phyloP scores from a whole-genome alignment of 306 rosid genomes.

The Clitoria ternatea region DNA sequence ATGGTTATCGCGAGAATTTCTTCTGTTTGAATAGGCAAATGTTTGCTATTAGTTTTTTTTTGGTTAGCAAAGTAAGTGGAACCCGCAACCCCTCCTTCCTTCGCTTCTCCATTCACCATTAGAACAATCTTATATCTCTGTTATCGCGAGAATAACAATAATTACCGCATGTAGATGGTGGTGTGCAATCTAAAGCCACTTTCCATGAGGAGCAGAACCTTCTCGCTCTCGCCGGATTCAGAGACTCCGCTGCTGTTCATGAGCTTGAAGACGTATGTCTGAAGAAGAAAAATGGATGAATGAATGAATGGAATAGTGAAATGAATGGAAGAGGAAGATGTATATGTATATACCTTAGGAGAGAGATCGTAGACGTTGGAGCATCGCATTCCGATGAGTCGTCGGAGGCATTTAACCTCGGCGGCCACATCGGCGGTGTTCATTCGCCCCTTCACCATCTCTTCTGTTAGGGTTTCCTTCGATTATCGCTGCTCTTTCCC shows the following conservation, averaged over 20 bases:
- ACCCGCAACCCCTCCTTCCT: too few relatives aligned
- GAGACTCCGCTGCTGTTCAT: slow-evolving; percentile 92
- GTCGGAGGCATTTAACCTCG: slow-evolving; percentile 83
- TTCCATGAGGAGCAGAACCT: slow-evolving; percentile 81
- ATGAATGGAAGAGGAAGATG: not conserved
- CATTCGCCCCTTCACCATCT: slow-evolving; percentile 99
- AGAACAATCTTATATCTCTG: too few relatives aligned
- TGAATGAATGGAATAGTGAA: not conserved
- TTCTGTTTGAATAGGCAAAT: too few relatives aligned
- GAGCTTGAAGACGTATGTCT: slow-evolving; percentile 93
- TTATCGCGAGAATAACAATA: not conserved
- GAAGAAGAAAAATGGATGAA: slow-evolving; percentile 24
- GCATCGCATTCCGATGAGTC: slow-evolving; percentile 95
- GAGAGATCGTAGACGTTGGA: slow-evolving; percentile 93
- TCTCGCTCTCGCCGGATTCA: slow-evolving; percentile 97
- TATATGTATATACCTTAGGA: slow-evolving; percentile 52
- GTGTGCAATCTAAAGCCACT: slow-evolving; percentile 94
- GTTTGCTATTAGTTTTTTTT: too few relatives aligned
- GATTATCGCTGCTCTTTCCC: not conserved
- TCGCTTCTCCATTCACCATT: too few relatives aligned
- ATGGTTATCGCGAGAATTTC: too few relatives aligned
- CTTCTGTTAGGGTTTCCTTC: slow-evolving; percentile 18
- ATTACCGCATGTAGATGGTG: slow-evolving; percentile 79
- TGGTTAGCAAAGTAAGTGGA: too few relatives aligned
- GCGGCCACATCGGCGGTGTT: slow-evolving; percentile 99